phyloP scores from a whole-genome alignment of 2,329 filamentous ascomycete species.

The Grosmannia serpens region DNA sequence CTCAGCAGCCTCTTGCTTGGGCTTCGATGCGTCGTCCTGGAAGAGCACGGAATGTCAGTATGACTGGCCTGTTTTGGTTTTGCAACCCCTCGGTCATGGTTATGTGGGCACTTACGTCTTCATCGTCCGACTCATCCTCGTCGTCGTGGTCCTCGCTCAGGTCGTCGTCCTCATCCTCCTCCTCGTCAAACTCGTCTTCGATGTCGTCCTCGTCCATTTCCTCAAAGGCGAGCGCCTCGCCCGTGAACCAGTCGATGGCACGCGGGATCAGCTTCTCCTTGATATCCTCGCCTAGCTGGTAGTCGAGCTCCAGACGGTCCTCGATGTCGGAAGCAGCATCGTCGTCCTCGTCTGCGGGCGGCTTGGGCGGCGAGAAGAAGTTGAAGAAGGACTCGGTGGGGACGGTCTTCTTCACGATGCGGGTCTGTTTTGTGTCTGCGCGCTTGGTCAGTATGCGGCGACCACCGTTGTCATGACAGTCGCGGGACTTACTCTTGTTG shows the following conservation, averaged over 20 bases:
- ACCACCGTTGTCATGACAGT: too few species aligned
- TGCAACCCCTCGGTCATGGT: conserved; percentile 18
- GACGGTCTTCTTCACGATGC: conserved; percentile 97
- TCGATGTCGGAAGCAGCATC: conserved; percentile 85
- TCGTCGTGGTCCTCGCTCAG: conserved; percentile 77
- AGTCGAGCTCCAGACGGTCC: conserved; percentile 94
- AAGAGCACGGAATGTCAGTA: not conserved
- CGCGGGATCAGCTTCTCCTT: conserved; percentile 99
- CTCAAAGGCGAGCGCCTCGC: conserved; percentile 93
- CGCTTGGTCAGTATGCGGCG: not conserved
- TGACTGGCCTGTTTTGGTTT: not conserved
- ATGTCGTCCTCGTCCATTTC: conserved; percentile 76
- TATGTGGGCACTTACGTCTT: conserved; percentile 47
- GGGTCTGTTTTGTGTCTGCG: conserved; percentile 94
- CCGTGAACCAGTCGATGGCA: conserved; percentile 98
- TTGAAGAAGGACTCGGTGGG: conserved; percentile 98
- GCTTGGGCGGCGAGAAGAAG: conserved; percentile 94
- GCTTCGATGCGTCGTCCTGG: conserved; percentile 80
- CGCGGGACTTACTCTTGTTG: conserved; percentile 73
- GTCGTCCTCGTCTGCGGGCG: conserved; percentile 61
- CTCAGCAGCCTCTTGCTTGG: conserved; percentile 87
- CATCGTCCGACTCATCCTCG: conserved; percentile 61
- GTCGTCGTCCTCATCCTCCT: conserved; percentile 88
- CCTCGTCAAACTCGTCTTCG: conserved; percentile 74
- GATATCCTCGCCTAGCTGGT: conserved; percentile 97